These are phyloP conservation scores for Carex parvula DNA, from an alignment of 176 grass and related monocot genomes.

Conservation along the genomic window DNA sequence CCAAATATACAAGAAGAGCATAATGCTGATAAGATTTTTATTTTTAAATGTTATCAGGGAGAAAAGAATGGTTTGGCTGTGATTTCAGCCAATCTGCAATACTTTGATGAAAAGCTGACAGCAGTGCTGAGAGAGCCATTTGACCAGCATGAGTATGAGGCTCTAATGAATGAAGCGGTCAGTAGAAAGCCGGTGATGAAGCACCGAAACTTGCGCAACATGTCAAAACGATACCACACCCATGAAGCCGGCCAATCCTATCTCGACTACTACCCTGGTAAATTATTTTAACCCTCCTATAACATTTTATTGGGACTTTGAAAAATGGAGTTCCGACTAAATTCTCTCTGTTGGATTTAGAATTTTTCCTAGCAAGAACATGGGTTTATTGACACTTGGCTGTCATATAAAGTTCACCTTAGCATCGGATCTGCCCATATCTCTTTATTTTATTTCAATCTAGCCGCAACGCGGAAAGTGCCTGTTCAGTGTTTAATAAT, in stretches of 20 bases:
- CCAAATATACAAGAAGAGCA: not conserved
- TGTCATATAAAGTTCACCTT: not conserved
- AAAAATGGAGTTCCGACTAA: not conserved
- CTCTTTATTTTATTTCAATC: not conserved
- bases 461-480: not conserved
- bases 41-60: slow-evolving; percentile 12
- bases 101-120: slow-evolving; percentile 61
- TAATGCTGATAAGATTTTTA: not conserved
- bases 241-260: slow-evolving; percentile 38
- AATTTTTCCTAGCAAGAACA: not conserved
- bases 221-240: slow-evolving; percentile 50
- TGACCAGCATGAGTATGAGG: slow-evolving; percentile 55
- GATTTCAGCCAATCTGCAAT: slow-evolving; percentile 22
- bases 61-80: slow-evolving; percentile 22
- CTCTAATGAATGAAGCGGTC: slow-evolving; percentile 46
- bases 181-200: slow-evolving; percentile 43
- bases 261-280: slow-evolving; percentile 64
- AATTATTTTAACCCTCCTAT: not conserved
- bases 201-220: slow-evolving; percentile 45
- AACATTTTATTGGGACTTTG: not conserved
- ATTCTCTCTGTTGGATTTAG: not conserved
- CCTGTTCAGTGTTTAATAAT: not conserved
- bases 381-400: slow-evolving; percentile 7
- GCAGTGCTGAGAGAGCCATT: slow-evolving; percentile 44
- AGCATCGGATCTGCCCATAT: not conserved